Evolutionary conservation across 352 stramenopile genomes (phyloP).

Genomic region (Phytophthora nicotianae): DNA sequence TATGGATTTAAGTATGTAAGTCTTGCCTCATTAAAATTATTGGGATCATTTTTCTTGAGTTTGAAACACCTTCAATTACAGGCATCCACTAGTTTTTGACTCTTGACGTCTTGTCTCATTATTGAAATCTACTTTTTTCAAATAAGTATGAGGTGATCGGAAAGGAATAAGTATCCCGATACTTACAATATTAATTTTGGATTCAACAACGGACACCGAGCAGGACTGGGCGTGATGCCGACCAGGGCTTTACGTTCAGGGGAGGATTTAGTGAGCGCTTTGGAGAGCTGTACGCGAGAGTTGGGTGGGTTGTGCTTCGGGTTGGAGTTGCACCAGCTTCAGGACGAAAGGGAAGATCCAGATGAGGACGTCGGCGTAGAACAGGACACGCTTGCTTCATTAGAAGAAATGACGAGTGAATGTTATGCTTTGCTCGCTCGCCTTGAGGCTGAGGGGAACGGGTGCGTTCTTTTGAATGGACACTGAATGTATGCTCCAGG

Average conservation of each 20-base stretch:
- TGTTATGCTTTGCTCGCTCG: conserved; percentile 27
- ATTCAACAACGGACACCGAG: conserved; percentile 8
- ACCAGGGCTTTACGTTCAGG: not conserved
- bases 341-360: conserved; percentile 4
- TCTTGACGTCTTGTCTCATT: too few species aligned
- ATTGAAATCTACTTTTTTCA: too few species aligned
- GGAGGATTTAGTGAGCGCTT: conserved; percentile 14
- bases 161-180: too few species aligned
- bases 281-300: conserved; percentile 33
- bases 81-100: too few species aligned
- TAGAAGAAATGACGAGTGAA: conserved; percentile 30
- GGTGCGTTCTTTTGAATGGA: not conserved
- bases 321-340: conserved; percentile 22
- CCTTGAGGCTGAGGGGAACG: conserved; percentile 17
- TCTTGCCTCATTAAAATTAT: too few species aligned
- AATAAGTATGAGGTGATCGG: too few species aligned
- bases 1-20: too few species aligned
- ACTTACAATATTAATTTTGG: too few species aligned
- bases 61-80: too few species aligned
- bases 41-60: too few species aligned
- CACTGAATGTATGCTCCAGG: not conserved
- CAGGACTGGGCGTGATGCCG: not conserved
- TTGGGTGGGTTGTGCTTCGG: conserved; percentile 29
- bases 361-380: not conserved
- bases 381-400: conserved; percentile 17